Evolutionary conservation across 2,329 filamentous ascomycete species (phyloP).

Genomic region (Neopestalotiopsis clavispora): DNA sequence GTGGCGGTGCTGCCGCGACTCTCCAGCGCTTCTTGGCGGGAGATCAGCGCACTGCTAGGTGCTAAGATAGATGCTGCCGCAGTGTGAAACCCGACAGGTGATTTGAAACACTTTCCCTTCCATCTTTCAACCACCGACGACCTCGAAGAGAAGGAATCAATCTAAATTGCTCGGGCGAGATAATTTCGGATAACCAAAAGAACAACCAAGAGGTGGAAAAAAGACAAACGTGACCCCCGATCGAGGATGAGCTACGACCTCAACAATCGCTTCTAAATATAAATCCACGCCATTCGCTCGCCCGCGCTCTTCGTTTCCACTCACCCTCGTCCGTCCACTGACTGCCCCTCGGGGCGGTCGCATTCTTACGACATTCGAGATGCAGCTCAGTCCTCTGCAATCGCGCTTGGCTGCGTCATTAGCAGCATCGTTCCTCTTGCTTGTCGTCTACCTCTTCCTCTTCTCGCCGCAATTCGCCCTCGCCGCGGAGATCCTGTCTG

Average conservation of each 20-base stretch:
- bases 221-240: neutral
- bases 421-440: slow-evolving; percentile 62
- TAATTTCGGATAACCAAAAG: neutral
- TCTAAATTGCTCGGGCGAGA: neutral
- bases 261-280: slow-evolving; percentile 1
- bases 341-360: slow-evolving; percentile 48
- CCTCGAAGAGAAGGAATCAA: neutral
- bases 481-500: slow-evolving; percentile 55
- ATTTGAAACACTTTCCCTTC: slow-evolving; percentile 7
- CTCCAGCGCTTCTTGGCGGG: neutral
- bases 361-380: slow-evolving; percentile 34
- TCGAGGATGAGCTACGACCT: slow-evolving; percentile 1
- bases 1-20: slow-evolving; percentile 8
- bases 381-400: slow-evolving; percentile 72
- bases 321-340: neutral
- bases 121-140: neutral
- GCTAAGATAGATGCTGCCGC: slow-evolving; percentile 6
- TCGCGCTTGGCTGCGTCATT: slow-evolving; percentile 73
- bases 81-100: slow-evolving; percentile 20
- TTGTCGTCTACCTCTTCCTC: slow-evolving; percentile 65
- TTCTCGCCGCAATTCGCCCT: slow-evolving; percentile 65
- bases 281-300: neutral
- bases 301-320: neutral
- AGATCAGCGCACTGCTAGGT: slow-evolving; percentile 1
- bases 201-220: neutral